Evolutionary conservation across 495 filamentous ascomycete genomes (phyloP), one percentile per base, ranked within the genome.

Genomic region (Tuber umbilicatum): DNA sequence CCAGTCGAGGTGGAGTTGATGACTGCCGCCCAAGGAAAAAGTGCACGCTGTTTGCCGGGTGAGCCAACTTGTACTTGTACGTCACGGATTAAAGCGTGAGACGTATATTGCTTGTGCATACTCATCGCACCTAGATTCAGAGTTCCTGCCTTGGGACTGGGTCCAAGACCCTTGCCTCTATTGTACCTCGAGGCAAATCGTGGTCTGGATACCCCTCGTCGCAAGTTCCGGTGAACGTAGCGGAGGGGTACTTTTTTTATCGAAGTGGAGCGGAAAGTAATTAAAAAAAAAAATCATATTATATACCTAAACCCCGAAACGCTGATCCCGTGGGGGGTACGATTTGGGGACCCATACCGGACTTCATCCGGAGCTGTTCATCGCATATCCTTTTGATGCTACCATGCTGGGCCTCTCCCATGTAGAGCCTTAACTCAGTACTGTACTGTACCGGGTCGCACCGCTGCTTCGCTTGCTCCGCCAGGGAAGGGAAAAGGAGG

Each of bases 141-240:
- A 17, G 55, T n/a, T 64, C 27, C 31, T 64, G 55, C 55, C 55
- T 64, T 64, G 55, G 55, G 55, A 64, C 55, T 64, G 55, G 55
- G 27, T 64, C 55, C 9, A 4, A 64, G 55, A 35, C 55, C 55
- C 55, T 64, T 64, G 27, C 27, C 50, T 10, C 9, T 27, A 14
- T n/a, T 55, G 23, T 10, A n/a, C 23, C 10, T 64, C 27, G 2
- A 64, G 55, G 27, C 55, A 64, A 64, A 64, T 31, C 55, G 19
- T 35, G 55, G 55, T 3, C 55, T 35, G 5, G 27, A 5, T 64
- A 27, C 27, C 55, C 19, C 55, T 64, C 55, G 10, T 64, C 31
- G 27, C 27, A 35, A 14, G 27, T 19, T 14, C 27, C 55, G 55
- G 55, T 35, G 55, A 35, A 31, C 14, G 5, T 35, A 64, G 55